Evolutionary conservation across 768 basidiomycete species (phyloP).

Genomic region (Gyrodon lividus): DNA sequence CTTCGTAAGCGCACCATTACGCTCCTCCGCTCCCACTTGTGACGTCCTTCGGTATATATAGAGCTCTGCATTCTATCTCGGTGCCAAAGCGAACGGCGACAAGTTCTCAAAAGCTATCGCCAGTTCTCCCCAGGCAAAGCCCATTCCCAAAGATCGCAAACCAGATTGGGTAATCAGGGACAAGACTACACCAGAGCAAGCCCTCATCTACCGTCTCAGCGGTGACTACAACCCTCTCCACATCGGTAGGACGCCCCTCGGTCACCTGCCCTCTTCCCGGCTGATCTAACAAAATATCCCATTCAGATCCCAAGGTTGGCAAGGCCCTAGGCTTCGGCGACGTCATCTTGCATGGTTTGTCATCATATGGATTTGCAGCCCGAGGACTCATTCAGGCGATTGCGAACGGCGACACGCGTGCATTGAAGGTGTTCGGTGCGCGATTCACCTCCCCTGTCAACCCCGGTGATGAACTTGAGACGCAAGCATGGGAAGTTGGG

Average conservation of each 20-base stretch:
- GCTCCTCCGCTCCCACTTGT: neutral
- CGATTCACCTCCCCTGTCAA: conserved; percentile 83
- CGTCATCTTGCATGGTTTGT: conserved; percentile 82
- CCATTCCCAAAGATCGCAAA: conserved; percentile 56
- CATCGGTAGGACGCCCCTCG: conserved; percentile 45
- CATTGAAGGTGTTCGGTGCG: conserved; percentile 66
- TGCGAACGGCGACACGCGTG: conserved; percentile 56
- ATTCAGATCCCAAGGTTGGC: conserved; percentile 71
- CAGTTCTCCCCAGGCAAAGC: conserved; percentile 57
- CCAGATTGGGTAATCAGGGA: conserved; percentile 63
- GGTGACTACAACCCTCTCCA: conserved; percentile 82
- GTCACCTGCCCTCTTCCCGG: neutral
- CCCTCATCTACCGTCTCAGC: conserved; percentile 67
- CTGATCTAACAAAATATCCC: neutral
- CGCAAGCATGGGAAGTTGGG: conserved; percentile 75
- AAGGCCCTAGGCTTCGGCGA: conserved; percentile 75
- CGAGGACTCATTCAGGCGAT: conserved; percentile 67
- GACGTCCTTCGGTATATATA: conserved; percentile 19
- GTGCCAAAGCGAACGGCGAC: conserved; percentile 59
- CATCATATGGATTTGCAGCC: conserved; percentile 79
- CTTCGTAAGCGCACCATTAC: conserved; percentile 42
- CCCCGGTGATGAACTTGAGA: conserved; percentile 81
- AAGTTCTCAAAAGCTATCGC: conserved; percentile 65
- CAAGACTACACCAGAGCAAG: conserved; percentile 64
- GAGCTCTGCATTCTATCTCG: conserved; percentile 69